These are phyloP conservation scores for Halteria grandinella DNA, from an alignment of 73 alveolate species.

Conservation along the genomic window DNA sequence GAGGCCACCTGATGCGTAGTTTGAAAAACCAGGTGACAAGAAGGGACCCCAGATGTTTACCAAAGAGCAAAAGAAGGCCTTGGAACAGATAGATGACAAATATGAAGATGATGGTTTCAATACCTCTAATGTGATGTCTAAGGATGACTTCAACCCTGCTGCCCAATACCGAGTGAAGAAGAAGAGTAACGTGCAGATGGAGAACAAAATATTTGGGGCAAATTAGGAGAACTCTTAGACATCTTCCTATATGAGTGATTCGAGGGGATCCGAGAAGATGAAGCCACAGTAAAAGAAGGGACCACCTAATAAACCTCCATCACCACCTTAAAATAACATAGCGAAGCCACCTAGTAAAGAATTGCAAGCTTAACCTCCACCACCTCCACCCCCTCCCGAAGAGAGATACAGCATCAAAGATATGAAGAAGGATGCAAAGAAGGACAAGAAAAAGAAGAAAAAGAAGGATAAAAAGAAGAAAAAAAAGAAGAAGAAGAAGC, in stretches of 20 bases:
- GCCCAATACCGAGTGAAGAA: neutral
- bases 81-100: neutral
- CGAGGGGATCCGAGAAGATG: neutral
- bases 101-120: neutral
- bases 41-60: too few species aligned
- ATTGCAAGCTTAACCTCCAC: too few species aligned
- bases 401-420: too few species aligned
- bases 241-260: neutral
- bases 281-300: too few species aligned
- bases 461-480: too few species aligned
- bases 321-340: too few species aligned
- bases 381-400: too few species aligned
- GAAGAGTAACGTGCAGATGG: neutral
- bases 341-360: too few species aligned
- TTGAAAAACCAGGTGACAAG: neutral
- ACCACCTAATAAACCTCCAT: too few species aligned
- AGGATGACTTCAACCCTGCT: neutral
- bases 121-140: neutral
- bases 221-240: neutral
- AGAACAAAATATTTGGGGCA: neutral
- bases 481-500: too few species aligned
- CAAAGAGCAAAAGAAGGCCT: neutral
- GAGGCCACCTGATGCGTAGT: neutral
- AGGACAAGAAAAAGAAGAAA: too few species aligned
- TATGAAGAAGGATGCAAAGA: too few species aligned